Base-by-base conservation (phyloP, 768 basidiomycete genomes). In the Naematelia encephala region DNA sequence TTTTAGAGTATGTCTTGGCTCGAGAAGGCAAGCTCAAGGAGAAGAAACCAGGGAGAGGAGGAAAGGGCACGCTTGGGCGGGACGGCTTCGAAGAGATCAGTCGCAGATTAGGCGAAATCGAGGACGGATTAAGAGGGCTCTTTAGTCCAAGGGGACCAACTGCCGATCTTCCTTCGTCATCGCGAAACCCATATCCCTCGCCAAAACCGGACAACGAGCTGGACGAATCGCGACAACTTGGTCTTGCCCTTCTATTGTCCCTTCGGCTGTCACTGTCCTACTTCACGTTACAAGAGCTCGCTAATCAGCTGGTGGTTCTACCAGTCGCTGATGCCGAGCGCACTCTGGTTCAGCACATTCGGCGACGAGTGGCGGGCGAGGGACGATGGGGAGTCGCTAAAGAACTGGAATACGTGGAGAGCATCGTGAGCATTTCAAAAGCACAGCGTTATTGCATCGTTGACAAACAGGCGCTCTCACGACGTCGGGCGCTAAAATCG, bases 241-340 rank as follows among this genome's bases (percentile, higher is more conserved):
- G 71, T 3, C 46, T 73, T 22, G 67, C 71, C 0, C 56, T 77
- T 10, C 54, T 74, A 11, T 56, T 77, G 14, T 68, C 70, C 10
- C 56, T 77, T 8, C 50, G 75, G 22, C 67, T 77, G 61, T 69
- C 67, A 1, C 47, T 77, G 58, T 71, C 69, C 12, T 75, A 75
- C 49, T 72, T 77, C 42, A 69, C 69, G 2, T 56, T 71, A 26
- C 50, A 54, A 27, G 73, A 74, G 43, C 62, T 77, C 0, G 64
- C 61, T 4, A 39, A 52, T 22, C 68, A 75, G 60, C 61, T 77
- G 22, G 42, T 64, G 22, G 43, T 56, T 14, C 51, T 77, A 11
- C 54, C 65, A 0, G 52, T 73, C 2, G 57, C 54, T 2, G 73
- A 72, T 51, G 73, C 70, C 22, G 75, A 77, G 57, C 51, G 68